Evolutionary conservation across 352 stramenopile genomes (phyloP).

Genomic region (Globisporangium spinosum): DNA sequence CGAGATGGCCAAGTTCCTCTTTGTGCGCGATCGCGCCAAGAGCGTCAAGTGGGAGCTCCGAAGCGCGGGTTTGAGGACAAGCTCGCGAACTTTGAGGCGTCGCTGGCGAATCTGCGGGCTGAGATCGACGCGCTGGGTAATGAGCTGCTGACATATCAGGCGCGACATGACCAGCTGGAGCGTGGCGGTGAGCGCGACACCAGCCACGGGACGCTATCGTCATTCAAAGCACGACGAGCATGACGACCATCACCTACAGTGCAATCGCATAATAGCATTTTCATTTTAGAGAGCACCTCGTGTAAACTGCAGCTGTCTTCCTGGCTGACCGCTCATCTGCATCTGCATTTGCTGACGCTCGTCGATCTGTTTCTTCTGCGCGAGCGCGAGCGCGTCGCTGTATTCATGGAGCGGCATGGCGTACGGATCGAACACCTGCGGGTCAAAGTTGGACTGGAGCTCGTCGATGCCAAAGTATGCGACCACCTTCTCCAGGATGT

Average conservation of each 20-base stretch:
- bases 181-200: neutral
- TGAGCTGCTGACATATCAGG: slow-evolving; percentile 12
- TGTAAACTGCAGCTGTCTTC: slow-evolving; percentile 23
- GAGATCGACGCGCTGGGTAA: slow-evolving; percentile 21
- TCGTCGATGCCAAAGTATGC: slow-evolving; percentile 86
- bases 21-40: slow-evolving; percentile 42
- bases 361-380: slow-evolving; percentile 57
- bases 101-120: slow-evolving; percentile 14
- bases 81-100: slow-evolving; percentile 29
- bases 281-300: slow-evolving; percentile 3
- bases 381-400: slow-evolving; percentile 52
- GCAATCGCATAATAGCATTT: neutral
- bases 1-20: slow-evolving; percentile 42
- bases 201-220: slow-evolving; percentile 12
- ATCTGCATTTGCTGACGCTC: slow-evolving; percentile 32
- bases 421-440: slow-evolving; percentile 66
- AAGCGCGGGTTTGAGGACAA: slow-evolving; percentile 47
- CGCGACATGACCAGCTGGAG: slow-evolving; percentile 12
- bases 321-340: slow-evolving; percentile 22
- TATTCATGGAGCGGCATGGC: slow-evolving; percentile 69
- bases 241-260: neutral
- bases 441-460: slow-evolving; percentile 64
- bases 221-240: neutral
- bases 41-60: slow-evolving; percentile 49
- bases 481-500: slow-evolving; percentile 85